These are phyloP conservation scores for Penicillium coffeae DNA, from an alignment of 495 filamentous ascomycete species.

Conservation along the genomic window DNA sequence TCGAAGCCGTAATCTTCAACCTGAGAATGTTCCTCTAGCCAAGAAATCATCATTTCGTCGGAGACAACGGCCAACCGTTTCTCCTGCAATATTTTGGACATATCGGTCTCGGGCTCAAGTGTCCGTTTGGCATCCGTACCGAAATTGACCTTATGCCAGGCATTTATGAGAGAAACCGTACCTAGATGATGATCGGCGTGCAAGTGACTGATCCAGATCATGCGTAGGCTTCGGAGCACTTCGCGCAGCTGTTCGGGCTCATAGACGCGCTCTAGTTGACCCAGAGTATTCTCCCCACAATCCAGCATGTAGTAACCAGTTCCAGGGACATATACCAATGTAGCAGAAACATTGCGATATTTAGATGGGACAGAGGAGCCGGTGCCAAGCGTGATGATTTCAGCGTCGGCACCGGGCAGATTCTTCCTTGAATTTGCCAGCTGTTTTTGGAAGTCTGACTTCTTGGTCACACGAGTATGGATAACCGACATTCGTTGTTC, in stretches of 20 bases:
- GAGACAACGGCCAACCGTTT: conserved; percentile 59
- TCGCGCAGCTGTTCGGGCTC: conserved; percentile 56
- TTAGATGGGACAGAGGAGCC: conserved; percentile 86
- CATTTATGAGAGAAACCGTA: conserved; percentile 68
- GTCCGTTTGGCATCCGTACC: conserved; percentile 19
- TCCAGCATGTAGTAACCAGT: conserved; percentile 83
- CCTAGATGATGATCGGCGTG: conserved; percentile 98
- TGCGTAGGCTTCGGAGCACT: conserved; percentile 70
- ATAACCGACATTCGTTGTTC: conserved; percentile 29
- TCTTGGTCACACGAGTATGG: conserved; percentile 24
- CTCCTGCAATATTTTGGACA: conserved; percentile 35
- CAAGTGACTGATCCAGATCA: conserved; percentile 90
- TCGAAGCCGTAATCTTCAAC: conserved; percentile 76
- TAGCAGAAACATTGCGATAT: conserved; percentile 92
- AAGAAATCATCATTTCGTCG: conserved; percentile 61
- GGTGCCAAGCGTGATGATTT: conserved; percentile 84
- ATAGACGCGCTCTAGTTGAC: conserved; percentile 79
- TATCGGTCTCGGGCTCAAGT: conserved; percentile 23
- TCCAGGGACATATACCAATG: conserved; percentile 77
- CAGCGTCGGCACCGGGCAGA: conserved; percentile 66
- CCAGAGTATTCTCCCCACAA: conserved; percentile 87
- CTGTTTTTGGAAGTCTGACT: conserved; percentile 20
- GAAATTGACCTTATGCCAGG: conserved; percentile 62
- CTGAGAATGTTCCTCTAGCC: conserved; percentile 70
- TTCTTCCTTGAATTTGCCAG: conserved; percentile 42